Base-by-base conservation (phyloP, 2,329 filamentous ascomycete species). In the Xylariaceae sp. region DNA sequence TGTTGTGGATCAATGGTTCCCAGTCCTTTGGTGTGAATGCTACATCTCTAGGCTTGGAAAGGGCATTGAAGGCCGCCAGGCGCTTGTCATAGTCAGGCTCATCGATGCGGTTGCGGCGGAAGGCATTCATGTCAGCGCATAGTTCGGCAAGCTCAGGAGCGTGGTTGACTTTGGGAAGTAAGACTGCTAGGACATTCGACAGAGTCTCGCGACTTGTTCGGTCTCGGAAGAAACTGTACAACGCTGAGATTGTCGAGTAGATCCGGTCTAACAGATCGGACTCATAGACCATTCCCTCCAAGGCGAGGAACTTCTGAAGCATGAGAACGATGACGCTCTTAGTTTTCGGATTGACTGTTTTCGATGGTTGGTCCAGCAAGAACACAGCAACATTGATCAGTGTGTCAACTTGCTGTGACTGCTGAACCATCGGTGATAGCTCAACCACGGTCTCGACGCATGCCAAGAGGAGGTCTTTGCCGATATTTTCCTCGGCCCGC, bases 161-260 rank as follows among this genome's bases (percentile, higher is more conserved):
- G 0, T 82, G 79, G 3, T 80, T 66, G 60, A 90, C 85, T 51
- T 84, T 83, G 6, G 80, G 76, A 1, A 90, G 85, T 61, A 96
- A 86, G 15, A 88, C 87, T 11, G 80, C 74, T 6, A 97, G 76
- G 2, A 96, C 88, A 50, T 86, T 80, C 13, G 88, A 89, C 34
- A 97, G 76, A 0, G 90, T 80, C 62, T 86, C 80, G 57, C 94
- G 83, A 69, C 91, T 95, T 49, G 84, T 77, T 49, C 86, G 82
- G 72, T 97, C 92, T 67, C 87, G 90, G 77, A 97, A 93, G 71
- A 92, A 96, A 57, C 90, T 89, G 71, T 96, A 97, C 39, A 97
- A 81, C 0, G 89, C 87, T 3, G 89, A 88, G 8, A 94, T 75
- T 0, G 90, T 90, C 51, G 84, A 79, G 71, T 89, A 96, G 0